Evolutionary conservation across 192 early-diverging fungal species (phyloP), one percentile per base, ranked within the genome.

Genomic region (Coemansia sp.): DNA sequence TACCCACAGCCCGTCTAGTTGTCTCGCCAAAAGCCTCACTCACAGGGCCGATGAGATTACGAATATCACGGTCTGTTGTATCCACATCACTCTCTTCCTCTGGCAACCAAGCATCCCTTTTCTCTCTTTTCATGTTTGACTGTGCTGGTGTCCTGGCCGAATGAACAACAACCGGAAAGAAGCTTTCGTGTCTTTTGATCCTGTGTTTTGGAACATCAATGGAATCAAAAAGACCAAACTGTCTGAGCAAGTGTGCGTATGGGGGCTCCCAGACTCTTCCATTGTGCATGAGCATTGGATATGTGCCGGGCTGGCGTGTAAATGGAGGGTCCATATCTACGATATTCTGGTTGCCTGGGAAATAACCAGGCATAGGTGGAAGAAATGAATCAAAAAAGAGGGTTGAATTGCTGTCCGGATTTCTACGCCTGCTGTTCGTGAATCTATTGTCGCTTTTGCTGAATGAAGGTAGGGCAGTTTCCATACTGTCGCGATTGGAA

Each of bases 11-110:
- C 79, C 79, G 76, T 22, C 74, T 67, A 41, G 74, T 70, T 0
- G 79, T 76, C 51, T 76, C 71, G 45, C 68, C 79, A 71, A 82
- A 70, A 4, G 55, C 68, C 22, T 76, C 74, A 58, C 74, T 65
- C 13, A 82, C 54, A 5, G 70, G 50, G 49, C 44, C 68, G 19
- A 76, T 73, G 8, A 81, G 67, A 16, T 41, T 61, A 45, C 66
- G 57, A 17, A 66, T 53, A 61, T 76, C 69, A 40, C 54, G 68
- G 44, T 39, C 58, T 64, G 62, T 55, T 13, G 39, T 59, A 11
- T 62, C 67, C 13, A 66, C 42, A 50, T 64, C 11, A 6, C 32
- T 20, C 5, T 20, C 61, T 16, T 51, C 32, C 12, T 48, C 16
- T 42, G 14, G 4, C 10, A 44, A 22, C 12, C 62, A 42, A 9